Conservation (phyloP, 23 red algal species). For the Gracilariopsis chorda region DNA sequence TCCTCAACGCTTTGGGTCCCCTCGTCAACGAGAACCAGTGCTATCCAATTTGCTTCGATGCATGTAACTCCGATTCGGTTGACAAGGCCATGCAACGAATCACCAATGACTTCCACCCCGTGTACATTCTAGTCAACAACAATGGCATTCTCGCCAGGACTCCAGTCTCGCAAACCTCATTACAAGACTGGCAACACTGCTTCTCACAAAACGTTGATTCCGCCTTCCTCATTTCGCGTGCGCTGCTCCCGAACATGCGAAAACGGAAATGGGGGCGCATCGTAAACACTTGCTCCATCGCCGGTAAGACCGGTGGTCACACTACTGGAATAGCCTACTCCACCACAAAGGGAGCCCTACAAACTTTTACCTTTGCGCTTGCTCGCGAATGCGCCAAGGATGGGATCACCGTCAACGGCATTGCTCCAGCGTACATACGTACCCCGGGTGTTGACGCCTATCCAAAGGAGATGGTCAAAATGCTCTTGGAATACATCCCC, state of each 20-base stretch:
- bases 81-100: slow-evolving; percentile 78
- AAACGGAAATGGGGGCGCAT: slow-evolving; percentile 90
- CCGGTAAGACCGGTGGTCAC: slow-evolving; percentile 95
- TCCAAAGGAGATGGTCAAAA: slow-evolving; percentile 91
- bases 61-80: slow-evolving; percentile 77
- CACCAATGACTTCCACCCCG: slow-evolving; percentile 74
- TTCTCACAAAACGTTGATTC: slow-evolving; percentile 97
- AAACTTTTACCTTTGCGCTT: slow-evolving; percentile 93
- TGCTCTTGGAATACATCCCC: slow-evolving; percentile 92
- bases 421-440: slow-evolving; percentile 90
- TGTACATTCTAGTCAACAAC: slow-evolving; percentile 96
- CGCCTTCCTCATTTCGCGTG: slow-evolving; percentile 84
- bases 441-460: slow-evolving; percentile 89
- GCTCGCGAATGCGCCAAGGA: slow-evolving; percentile 92
- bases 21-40: slow-evolving; percentile 62
- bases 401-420: slow-evolving; percentile 95
- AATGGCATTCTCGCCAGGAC: slow-evolving; percentile 81
- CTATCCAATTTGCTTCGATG: slow-evolving; percentile 98
- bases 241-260: slow-evolving; percentile 86
- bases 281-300: slow-evolving; percentile 96
- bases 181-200: slow-evolving; percentile 83
- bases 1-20: slow-evolving; percentile 75
- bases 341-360: slow-evolving; percentile 94
- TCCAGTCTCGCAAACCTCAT: slow-evolving; percentile 53
- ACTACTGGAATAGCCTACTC: slow-evolving; percentile 95